Evolutionary conservation across 345 rosid species (phyloP), one percentile per base, ranked within the genome.

Genomic region (Eucalyptus cloeziana): DNA sequence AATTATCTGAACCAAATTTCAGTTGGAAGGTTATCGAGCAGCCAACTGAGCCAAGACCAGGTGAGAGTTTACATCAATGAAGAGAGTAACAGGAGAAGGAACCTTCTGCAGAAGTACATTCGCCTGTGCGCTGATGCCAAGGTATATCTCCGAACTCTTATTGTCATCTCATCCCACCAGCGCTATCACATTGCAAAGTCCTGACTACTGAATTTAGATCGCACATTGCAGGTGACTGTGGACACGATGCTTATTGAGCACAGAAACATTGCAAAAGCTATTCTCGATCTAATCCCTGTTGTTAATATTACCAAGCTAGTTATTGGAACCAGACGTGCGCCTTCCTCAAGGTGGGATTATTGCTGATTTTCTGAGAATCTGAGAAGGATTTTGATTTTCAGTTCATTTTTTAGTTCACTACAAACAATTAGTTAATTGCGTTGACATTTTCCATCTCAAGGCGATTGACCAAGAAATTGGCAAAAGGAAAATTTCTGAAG

Each of bases 181-280:
- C 22, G 16, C 51, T 50, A 8, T 71, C 62, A 24, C 85, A 40
- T 76, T 76, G 85, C 85, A 40, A 40, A 76, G 85, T 76, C 85
- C 85, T 76, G 24, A 76, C 85, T 76, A 19, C 47, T 88, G 33
- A 50, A 54, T 30, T 83, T 49, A 56, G 51, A 24, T 67, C 86
- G 60, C 47, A 16, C 89, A 51, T 86, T 67, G 49, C 91, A 94
- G 95, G 94, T 95, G 67, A 89, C 91, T 21, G 95, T 91, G 67
- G 97, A 95, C 86, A 94, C 95, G 22, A 87, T 93, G 93, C 93
- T 95, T 21, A 86, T 95, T 58, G 95, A 95, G 91, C 92, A 94
- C 91, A 88, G 86, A 40, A 87, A 56, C 76, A 91, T 90, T 11
- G 91, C 92, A 24, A 92, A 94, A 92, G 93, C 96, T 45, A 88